Evolutionary conservation across 2,329 filamentous ascomycete genomes (phyloP).

Genomic region (Thielaviopsis musarum): DNA sequence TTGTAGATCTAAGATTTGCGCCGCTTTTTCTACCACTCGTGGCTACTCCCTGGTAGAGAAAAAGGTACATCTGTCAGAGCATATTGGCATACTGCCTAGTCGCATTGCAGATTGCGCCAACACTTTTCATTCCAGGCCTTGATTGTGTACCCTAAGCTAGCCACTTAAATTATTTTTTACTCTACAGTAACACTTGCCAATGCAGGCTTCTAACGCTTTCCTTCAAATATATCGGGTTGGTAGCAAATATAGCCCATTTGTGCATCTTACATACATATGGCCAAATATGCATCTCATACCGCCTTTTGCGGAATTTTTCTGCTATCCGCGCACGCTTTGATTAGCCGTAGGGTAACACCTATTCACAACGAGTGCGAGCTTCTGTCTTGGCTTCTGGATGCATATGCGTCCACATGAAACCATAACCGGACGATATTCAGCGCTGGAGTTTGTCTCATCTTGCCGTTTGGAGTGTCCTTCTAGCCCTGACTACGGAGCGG

Average conservation of each 20-base stretch:
- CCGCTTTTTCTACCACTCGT: not conserved
- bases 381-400: not conserved
- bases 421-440: not conserved
- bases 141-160: not conserved
- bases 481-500: not conserved
- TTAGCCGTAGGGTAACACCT: not conserved
- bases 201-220: not conserved
- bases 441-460: not conserved
- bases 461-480: not conserved
- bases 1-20: not conserved
- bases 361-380: not conserved
- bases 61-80: not conserved
- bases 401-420: not conserved
- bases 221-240: not conserved
- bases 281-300: not conserved
- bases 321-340: not conserved
- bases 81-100: not conserved
- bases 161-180: not conserved
- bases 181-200: not conserved
- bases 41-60: not conserved
- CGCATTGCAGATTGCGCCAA: not conserved
- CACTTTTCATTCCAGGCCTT: not conserved
- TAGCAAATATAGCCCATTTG: not conserved
- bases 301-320: not conserved
- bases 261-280: not conserved